Percentiles rank a stretch among this genome's conserved stretches.
phyloP scores from a whole-genome alignment of 2,329 filamentous ascomycete species.

The Beauveria sp. region DNA sequence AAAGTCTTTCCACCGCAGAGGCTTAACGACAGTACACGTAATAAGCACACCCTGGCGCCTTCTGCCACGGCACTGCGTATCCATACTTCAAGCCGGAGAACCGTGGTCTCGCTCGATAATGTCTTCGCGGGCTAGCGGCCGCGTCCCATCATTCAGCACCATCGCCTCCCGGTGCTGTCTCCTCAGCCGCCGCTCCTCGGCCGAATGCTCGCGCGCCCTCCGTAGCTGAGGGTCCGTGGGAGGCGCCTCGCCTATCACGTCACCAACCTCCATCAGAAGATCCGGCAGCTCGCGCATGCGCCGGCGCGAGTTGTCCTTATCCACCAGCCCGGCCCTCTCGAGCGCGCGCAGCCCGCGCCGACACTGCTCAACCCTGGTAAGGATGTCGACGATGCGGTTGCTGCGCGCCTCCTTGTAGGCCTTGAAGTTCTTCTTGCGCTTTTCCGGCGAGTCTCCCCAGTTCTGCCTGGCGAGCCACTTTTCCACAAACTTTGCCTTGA shows the following conservation, averaged over 20 bases:
- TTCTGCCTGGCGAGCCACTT: constrained; percentile 68
- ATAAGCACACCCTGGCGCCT: too few species aligned
- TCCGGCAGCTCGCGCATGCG: constrained; percentile 24
- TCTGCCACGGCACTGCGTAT: not conserved
- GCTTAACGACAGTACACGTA: too few species aligned
- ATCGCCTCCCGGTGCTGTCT: constrained; percentile 79
- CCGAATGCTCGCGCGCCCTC: constrained; percentile 43
- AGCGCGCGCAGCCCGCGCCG: constrained; percentile 44
- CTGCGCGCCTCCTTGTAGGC: constrained; percentile 41
- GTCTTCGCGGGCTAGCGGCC: constrained; percentile 64
- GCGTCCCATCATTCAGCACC: constrained; percentile 80
- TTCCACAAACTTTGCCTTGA: constrained; percentile 59
- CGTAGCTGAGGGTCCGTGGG: constrained; percentile 21
- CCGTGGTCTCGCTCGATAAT: constrained; percentile 63
- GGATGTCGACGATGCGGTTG: constrained; percentile 47
- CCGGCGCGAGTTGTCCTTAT: constrained; percentile 24
- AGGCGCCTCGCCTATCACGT: constrained; percentile 19
- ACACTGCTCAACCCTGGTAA: constrained; percentile 40
- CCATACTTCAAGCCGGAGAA: constrained; percentile 23
- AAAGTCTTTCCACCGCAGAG: too few species aligned
- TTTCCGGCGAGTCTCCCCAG: constrained; percentile 52
- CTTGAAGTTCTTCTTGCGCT: constrained; percentile 46
- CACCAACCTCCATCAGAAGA: constrained; percentile 26
- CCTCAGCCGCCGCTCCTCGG: constrained; percentile 63
- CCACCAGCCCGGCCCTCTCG: constrained; percentile 41